A percentile compares a stretch with the other conserved stretches of the same genome.
phyloP scores from a whole-genome alignment of 2,329 filamentous ascomycete genomes.

The Sclerotinia subarctica region DNA sequence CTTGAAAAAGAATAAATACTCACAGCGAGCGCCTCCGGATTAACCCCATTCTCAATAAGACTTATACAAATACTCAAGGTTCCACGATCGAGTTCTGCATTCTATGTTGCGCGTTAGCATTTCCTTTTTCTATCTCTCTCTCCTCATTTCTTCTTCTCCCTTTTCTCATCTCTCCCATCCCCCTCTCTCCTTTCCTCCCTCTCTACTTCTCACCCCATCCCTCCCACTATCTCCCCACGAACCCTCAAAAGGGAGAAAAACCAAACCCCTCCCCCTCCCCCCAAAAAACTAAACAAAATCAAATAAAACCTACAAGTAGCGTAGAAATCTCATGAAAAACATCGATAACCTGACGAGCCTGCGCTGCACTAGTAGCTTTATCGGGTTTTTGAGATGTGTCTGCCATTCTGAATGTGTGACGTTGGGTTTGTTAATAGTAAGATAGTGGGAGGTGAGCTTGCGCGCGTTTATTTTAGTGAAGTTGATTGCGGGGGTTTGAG shows the following conservation, averaged over 20 bases:
- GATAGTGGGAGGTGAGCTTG: background rate
- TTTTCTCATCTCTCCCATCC: no score
- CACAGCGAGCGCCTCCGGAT: constrained; percentile 91
- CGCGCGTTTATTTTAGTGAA: background rate
- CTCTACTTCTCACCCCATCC: no score
- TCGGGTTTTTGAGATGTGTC: constrained; percentile 18
- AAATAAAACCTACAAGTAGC: constrained; percentile 64
- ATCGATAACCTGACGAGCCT: constrained; percentile 78
- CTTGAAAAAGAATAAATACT: constrained; percentile 37
- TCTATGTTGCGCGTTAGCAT: constrained; percentile 51
- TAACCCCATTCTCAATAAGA: constrained; percentile 94
- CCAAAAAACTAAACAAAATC: background rate
- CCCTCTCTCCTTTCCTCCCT: no score
- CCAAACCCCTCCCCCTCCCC: no score
- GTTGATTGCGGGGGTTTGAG: constrained; percentile 13
- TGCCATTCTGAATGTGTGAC: constrained; percentile 42
- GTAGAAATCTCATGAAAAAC: constrained; percentile 84
- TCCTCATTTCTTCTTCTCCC: no score
- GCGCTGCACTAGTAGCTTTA: constrained; percentile 56
- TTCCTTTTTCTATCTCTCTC: no score
- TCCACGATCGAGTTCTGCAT: constrained; percentile 87
- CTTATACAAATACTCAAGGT: constrained; percentile 94
- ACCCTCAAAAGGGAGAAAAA: no score
- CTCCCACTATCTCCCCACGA: background rate
- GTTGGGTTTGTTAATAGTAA: background rate